Conservation (phyloP, 257 asterid species). For the Scutellaria baicalensis region DNA sequence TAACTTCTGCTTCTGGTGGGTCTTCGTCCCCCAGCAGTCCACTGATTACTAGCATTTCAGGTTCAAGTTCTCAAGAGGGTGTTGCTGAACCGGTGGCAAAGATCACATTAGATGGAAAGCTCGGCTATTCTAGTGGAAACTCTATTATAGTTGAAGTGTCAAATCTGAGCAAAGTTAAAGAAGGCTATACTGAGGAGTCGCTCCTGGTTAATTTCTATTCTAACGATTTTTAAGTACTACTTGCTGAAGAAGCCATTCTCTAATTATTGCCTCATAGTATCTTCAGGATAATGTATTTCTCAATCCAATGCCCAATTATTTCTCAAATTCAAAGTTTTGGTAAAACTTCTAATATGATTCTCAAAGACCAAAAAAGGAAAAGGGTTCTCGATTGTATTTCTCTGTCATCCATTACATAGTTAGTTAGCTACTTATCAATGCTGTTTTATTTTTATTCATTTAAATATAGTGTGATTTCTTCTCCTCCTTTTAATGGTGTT, state of each 20-base stretch:
- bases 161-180: slow-evolving; percentile 96
- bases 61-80: slow-evolving; percentile 70
- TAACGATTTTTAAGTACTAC: not conserved
- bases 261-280: not conserved
- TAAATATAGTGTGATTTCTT: not conserved
- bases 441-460: not conserved
- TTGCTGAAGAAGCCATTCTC: not conserved
- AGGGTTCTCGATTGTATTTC: not conserved
- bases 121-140: slow-evolving; percentile 76
- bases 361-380: not conserved
- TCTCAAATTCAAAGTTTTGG: not conserved
- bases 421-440: not conserved
- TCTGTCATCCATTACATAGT: not conserved
- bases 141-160: slow-evolving; percentile 97
- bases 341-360: not conserved
- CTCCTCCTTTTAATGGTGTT: not conserved
- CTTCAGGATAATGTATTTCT: not conserved
- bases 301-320: not conserved
- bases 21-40: slow-evolving; percentile 97
- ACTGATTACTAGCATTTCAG: slow-evolving; percentile 65
- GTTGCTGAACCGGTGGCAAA: slow-evolving; percentile 68
- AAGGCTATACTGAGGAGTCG: slow-evolving; percentile 94
- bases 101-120: slow-evolving; percentile 84
- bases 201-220: slow-evolving; percentile 58
- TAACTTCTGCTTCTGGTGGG: slow-evolving; percentile 71